Conservation (phyloP, 2,329 filamentous ascomycete species). For the Penicillium sp. region DNA sequence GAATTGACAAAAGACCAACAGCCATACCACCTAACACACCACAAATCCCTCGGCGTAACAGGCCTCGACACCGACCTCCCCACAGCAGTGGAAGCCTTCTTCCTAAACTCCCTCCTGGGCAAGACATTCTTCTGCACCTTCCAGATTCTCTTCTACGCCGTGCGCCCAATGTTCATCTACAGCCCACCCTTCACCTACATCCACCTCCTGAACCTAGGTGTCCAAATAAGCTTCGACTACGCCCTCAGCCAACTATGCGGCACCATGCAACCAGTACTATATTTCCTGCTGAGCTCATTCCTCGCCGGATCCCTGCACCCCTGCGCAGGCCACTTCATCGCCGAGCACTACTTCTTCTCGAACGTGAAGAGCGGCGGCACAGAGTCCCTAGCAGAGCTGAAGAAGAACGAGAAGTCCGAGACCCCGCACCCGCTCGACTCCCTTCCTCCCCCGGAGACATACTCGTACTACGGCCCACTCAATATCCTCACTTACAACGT, state of each 20-base stretch:
- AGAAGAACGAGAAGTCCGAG: constrained; percentile 28
- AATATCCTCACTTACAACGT: constrained; percentile 96
- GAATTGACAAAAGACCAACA: constrained; percentile 27
- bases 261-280: constrained; percentile 57
- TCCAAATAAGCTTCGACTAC: constrained; percentile 71
- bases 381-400: constrained; percentile 47
- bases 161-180: constrained; percentile 92
- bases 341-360: constrained; percentile 77
- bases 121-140: constrained; percentile 99
- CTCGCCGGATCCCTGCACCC: constrained; percentile 89
- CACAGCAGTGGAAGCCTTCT: constrained; percentile 78
- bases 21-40: constrained; percentile 96
- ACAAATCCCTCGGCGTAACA: constrained; percentile 95
- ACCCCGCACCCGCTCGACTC: constrained; percentile 48
- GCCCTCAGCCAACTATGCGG: constrained; percentile 52
- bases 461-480: constrained; percentile 87
- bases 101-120: constrained; percentile 84
- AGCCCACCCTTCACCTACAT: constrained; percentile 75
- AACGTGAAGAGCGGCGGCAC: constrained; percentile 31
- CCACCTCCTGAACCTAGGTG: constrained; percentile 69
- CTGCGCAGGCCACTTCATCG: constrained; percentile 94
- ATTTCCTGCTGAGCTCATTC: constrained; percentile 83
- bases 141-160: constrained; percentile 96
- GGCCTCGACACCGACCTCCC: constrained; percentile 94
- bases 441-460: constrained; percentile 78